These are phyloP conservation scores for Globisporangium camurandrum DNA, from an alignment of 352 stramenopile genomes.

Conservation along the genomic window DNA sequence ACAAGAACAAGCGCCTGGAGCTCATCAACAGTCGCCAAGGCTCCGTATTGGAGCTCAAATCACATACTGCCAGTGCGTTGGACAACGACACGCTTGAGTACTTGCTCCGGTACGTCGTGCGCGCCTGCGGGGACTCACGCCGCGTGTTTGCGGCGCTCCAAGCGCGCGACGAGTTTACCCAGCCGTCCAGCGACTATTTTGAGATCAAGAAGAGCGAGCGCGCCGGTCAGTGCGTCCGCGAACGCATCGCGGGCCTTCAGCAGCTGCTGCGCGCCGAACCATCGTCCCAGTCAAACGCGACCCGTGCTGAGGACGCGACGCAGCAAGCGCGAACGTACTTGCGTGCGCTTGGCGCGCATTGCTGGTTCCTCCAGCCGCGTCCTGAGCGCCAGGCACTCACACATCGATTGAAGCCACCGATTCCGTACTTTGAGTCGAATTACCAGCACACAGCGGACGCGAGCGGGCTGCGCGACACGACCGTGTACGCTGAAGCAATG, in stretches of 20 bases:
- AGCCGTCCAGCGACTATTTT: conserved; percentile 36
- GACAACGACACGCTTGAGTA: conserved; percentile 62
- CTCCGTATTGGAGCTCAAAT: conserved; percentile 24
- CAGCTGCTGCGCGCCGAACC: background rate
- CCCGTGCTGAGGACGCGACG: background rate
- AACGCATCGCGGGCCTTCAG: conserved; percentile 19
- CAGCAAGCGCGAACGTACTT: conserved; percentile 4
- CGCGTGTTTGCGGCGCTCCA: conserved; percentile 43
- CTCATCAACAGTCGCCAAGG: conserved; percentile 24
- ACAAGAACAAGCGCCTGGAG: conserved; percentile 36
- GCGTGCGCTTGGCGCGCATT: conserved; percentile 6
- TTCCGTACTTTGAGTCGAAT: conserved; percentile 49
- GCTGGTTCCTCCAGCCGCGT: conserved; percentile 28
- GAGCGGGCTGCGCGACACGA: conserved; percentile 29
- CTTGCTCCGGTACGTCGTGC: conserved; percentile 44
- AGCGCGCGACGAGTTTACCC: conserved; percentile 17
- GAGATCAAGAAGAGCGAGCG: conserved; percentile 34
- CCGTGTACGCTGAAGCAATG: conserved; percentile 43
- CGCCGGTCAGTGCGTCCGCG: conserved; percentile 12
- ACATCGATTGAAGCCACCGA: conserved; percentile 28
- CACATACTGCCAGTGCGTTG: conserved; percentile 19
- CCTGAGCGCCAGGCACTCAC: conserved; percentile 13
- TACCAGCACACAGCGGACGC: conserved; percentile 24
- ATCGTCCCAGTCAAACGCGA: conserved; percentile 10
- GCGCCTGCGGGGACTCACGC: conserved; percentile 29